Base-by-base conservation (phyloP, 2,329 filamentous ascomycete species). In the Nemania serpens region DNA sequence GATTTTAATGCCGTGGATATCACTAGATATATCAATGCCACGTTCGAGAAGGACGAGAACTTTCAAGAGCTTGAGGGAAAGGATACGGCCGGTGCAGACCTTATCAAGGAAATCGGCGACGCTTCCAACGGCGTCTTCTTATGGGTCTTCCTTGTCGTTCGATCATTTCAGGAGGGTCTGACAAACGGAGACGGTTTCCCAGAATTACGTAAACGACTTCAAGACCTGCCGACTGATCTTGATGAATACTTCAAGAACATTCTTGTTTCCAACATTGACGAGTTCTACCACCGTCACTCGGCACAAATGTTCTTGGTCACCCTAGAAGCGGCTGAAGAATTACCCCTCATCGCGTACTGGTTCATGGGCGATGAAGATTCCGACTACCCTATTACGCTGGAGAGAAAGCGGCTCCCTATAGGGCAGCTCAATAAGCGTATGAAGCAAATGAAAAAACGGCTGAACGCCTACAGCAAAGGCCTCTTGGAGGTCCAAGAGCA, bases 91-190 rank as follows among this genome's bases (percentile, higher is more conserved):
- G 22, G 37, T 34, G 17, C 5, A 6, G 37, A 10, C 4, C 39
- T 58, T 5, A 42, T 45, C 5, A 11, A 58, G 11, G 37, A 51
- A 12, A 43, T 58, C 29, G 25, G 22, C 11, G 37, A 33, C 11
- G 39, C 20, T 11, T 36, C 55, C 12, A 29, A 51, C 5, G 55
- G 55, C 5, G 55, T 58, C 2, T 58, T 58, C 47, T 37, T 58
- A 15, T 58, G 55, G 55, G 55, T 58, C 5, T 41, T 43, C 22
- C 55, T 58, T 20, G 55, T 58, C 10, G 37, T 45, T 12, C 46
- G 55, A 11, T 51, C 46, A 3, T 36, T 58, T 18, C 46, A 33
- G 10, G 55, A 58, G 17, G 55, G 55, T 13, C 20, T 50, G 15
- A 18, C 13, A 6, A 43, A 58, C 13, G 37, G 29, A 9, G 55